Conservation (phyloP, 108 stramenopile genomes). For the Cyclostephanos tholiformis region DNA sequence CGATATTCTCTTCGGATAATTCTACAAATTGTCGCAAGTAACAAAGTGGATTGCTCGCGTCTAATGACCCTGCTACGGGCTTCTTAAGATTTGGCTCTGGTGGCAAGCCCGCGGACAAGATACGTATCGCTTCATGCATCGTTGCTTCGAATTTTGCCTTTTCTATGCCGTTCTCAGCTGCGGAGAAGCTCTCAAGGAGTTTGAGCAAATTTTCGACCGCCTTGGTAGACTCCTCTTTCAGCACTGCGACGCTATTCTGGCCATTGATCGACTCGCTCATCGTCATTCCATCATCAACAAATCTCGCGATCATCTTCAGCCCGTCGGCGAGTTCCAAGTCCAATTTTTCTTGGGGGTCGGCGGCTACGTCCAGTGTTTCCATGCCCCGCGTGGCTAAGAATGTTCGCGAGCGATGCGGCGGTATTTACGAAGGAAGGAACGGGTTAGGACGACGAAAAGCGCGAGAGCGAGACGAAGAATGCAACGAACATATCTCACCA, state of each 20-base stretch:
- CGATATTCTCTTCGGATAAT: not conserved
- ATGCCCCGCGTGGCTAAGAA: conserved; percentile 29
- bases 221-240: not conserved
- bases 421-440: conserved; percentile 3
- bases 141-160: conserved; percentile 39
- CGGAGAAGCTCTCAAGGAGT: conserved; percentile 21
- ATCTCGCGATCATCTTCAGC: conserved; percentile 55
- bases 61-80: conserved; percentile 34
- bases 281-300: conserved; percentile 44
- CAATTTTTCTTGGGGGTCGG: conserved; percentile 61
- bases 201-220: conserved; percentile 19
- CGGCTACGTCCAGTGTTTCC: conserved; percentile 70
- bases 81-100: conserved; percentile 25
- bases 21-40: conserved; percentile 40
- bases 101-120: conserved; percentile 31
- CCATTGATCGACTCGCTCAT: not conserved
- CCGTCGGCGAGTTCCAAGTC: conserved; percentile 88
- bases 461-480: not conserved
- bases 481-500: conserved; percentile 4
- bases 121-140: conserved; percentile 46
- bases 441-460: not conserved
- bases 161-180: conserved; percentile 17
- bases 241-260: not conserved
- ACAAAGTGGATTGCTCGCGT: conserved; percentile 30
- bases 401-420: not conserved